Percentiles rank a stretch among this genome's conserved stretches.
These are phyloP conservation scores for Peltaster fructicola DNA, from an alignment of 2,329 filamentous ascomycete genomes.

Conservation along the genomic window DNA sequence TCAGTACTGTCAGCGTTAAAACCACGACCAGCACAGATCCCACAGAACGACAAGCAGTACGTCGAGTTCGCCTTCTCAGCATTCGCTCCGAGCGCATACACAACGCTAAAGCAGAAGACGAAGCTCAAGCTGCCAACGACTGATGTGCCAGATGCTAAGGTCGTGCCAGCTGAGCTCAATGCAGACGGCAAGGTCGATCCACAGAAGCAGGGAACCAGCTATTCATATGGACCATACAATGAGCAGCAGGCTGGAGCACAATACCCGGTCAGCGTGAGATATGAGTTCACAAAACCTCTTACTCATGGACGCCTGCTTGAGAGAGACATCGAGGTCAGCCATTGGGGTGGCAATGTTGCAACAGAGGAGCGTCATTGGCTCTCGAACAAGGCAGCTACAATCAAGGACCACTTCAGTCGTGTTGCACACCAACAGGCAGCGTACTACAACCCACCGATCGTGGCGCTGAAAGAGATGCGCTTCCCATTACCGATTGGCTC, in stretches of 20 bases:
- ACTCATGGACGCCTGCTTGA: slow-evolving; percentile 64
- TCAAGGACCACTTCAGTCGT: slow-evolving; percentile 34
- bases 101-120: slow-evolving; percentile 85
- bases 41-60: slow-evolving; percentile 69
- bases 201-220: slow-evolving; percentile 65
- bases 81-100: slow-evolving; percentile 69
- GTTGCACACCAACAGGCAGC: slow-evolving; percentile 29
- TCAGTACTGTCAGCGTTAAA: slow-evolving; percentile 60
- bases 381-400: slow-evolving; percentile 65
- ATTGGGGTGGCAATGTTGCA: slow-evolving; percentile 94
- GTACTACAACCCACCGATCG: slow-evolving; percentile 51
- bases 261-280: slow-evolving; percentile 62
- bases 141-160: slow-evolving; percentile 63
- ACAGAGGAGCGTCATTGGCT: slow-evolving; percentile 89
- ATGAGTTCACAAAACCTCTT: slow-evolving; percentile 88
- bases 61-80: slow-evolving; percentile 73
- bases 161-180: slow-evolving; percentile 38
- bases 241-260: slow-evolving; percentile 61
- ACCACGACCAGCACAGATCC: slow-evolving; percentile 63
- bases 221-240: slow-evolving; percentile 79
- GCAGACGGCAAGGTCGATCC: slow-evolving; percentile 49
- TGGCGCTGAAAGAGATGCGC: slow-evolving; percentile 64
- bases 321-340: slow-evolving; percentile 84
- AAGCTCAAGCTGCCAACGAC: slow-evolving; percentile 74
- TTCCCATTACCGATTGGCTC: slow-evolving; percentile 67